Evolutionary conservation across 441 rosid species (phyloP).

Genomic region (Erodium trifolium): DNA sequence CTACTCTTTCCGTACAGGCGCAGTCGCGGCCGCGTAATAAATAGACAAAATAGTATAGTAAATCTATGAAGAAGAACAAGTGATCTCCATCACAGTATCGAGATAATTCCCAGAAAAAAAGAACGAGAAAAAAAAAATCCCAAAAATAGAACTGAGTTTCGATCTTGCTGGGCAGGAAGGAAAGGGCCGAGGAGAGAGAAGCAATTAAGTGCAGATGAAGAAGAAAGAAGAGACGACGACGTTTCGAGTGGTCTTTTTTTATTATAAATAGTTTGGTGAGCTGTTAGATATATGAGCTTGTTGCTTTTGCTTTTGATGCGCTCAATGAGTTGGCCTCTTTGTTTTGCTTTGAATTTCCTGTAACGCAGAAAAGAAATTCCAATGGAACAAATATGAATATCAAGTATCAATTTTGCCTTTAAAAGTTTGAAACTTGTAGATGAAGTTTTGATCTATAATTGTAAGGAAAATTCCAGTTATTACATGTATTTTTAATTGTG

Average conservation of each 20-base stretch:
- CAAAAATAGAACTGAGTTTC: background rate
- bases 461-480: too few relatives aligned
- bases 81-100: background rate
- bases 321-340: conserved; percentile 23
- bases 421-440: too few relatives aligned
- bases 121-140: background rate
- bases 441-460: too few relatives aligned
- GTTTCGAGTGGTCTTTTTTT: background rate
- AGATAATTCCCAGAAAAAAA: background rate
- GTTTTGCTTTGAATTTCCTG: background rate
- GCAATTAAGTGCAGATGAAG: background rate
- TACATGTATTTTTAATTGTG: too few relatives aligned
- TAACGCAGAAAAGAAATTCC: too few relatives aligned
- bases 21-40: conserved; percentile 52
- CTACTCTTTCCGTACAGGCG: conserved; percentile 32
- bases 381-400: background rate
- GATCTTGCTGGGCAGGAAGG: background rate
- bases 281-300: background rate
- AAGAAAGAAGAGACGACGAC: conserved; percentile 1
- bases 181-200: conserved; percentile 26
- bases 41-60: conserved; percentile 5
- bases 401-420: background rate
- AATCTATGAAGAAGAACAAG: background rate
- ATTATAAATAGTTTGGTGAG: conserved; percentile 14
- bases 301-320: conserved; percentile 10